phyloP scores from a whole-genome alignment of 225 moss, liverwort and hornwort species.

The Rhytidiadelphus loreus region DNA sequence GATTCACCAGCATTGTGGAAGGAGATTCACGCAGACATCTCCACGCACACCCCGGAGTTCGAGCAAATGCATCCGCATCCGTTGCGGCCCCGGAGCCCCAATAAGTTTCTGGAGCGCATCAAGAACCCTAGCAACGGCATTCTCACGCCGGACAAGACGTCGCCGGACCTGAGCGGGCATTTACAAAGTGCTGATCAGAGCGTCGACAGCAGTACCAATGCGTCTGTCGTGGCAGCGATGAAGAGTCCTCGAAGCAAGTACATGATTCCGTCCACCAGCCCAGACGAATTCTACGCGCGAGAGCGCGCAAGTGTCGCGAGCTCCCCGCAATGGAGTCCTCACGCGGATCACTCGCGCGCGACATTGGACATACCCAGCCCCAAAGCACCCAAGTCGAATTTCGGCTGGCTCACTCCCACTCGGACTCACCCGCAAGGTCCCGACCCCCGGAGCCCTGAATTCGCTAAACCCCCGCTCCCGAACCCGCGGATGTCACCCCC shows the following conservation, averaged over 20 bases:
- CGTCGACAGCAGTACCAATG: constrained; percentile 14
- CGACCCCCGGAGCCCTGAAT: not conserved
- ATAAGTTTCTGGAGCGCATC: not conserved
- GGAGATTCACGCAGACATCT: constrained; percentile 28
- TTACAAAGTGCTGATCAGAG: constrained; percentile 19
- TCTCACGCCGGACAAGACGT: constrained; percentile 7
- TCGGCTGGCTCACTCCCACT: constrained; percentile 4
- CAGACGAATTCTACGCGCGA: constrained; percentile 4
- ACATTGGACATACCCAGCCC: not conserved
- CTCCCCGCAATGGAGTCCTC: constrained; percentile 35
- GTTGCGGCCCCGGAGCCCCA: constrained; percentile 5
- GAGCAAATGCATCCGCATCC: constrained; percentile 39
- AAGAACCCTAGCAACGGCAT: not conserved
- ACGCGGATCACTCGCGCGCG: not conserved
- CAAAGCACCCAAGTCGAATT: not conserved
- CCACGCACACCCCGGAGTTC: constrained; percentile 15
- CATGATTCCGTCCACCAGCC: constrained; percentile 9
- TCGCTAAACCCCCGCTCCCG: constrained; percentile 1
- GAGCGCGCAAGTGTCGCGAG: constrained; percentile 10
- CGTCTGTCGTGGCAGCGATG: not conserved
- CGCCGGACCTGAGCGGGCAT: constrained; percentile 11
- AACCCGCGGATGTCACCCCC: not conserved
- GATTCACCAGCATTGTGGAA: constrained; percentile 18
- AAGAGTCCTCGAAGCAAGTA: constrained; percentile 26
- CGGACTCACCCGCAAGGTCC: not conserved